A percentile compares a stretch with the other conserved stretches of the same genome.
These are phyloP conservation scores for Trifolium dubium DNA, from an alignment of 306 rosid species.

Conservation along the genomic window DNA sequence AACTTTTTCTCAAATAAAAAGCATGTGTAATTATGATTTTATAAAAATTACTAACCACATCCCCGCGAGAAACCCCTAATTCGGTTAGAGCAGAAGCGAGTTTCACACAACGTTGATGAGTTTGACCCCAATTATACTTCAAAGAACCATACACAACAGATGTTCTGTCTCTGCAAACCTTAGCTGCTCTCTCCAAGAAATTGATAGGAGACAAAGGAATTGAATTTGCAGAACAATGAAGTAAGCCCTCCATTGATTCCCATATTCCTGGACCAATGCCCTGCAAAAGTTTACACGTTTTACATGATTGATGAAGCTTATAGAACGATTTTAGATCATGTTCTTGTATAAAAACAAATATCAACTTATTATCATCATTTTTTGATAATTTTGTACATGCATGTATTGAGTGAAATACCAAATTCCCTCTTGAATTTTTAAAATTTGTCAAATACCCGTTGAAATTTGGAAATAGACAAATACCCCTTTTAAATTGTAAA, in stretches of 20 bases:
- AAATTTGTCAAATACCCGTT: no score
- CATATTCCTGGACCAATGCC: conserved; percentile 48
- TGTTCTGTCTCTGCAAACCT: conserved; percentile 57
- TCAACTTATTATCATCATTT: no score
- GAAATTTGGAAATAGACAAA: no score
- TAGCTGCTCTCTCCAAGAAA: conserved; percentile 83
- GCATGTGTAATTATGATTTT: not conserved
- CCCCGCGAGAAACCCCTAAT: conserved; percentile 73
- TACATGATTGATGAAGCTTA: not conserved
- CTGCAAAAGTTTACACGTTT: conserved; percentile 31
- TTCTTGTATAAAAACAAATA: not conserved
- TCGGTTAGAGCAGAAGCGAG: conserved; percentile 70
- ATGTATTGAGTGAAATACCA: no score
- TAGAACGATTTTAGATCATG: not conserved
- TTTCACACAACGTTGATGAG: conserved; percentile 72
- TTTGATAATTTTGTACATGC: no score
- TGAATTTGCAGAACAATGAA: conserved; percentile 67
- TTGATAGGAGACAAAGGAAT: conserved; percentile 72
- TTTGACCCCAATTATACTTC: conserved; percentile 65
- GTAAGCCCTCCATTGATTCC: conserved; percentile 68
- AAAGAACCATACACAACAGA: conserved; percentile 66
- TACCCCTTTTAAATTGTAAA: no score
- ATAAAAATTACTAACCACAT: conserved; percentile 56
- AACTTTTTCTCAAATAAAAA: no score
- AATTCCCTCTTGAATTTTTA: no score